phyloP scores from a whole-genome alignment of 345 rosid genomes.

The Turnera subulata region DNA sequence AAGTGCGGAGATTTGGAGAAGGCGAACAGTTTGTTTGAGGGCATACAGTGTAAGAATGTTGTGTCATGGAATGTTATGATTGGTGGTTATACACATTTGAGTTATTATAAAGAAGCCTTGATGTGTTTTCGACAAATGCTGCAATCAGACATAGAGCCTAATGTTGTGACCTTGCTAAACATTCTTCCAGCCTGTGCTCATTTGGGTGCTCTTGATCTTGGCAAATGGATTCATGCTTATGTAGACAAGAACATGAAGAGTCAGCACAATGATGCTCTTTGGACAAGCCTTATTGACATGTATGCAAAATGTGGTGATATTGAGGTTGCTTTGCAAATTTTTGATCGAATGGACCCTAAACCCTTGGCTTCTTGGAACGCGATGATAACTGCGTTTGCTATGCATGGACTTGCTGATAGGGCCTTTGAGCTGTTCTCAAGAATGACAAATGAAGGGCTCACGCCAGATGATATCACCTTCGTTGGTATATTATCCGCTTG shows the following conservation, averaged over 20 bases:
- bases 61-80: conserved; percentile 28
- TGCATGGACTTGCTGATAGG: conserved; percentile 17
- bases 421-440: conserved; percentile 33
- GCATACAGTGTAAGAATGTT: conserved; percentile 13
- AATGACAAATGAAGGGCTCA: conserved; percentile 44
- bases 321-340: conserved; percentile 15
- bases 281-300: conserved; percentile 28
- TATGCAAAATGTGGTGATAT: conserved; percentile 25
- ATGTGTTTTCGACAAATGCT: conserved; percentile 16
- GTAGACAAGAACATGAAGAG: conserved; percentile 11
- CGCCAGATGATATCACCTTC: conserved; percentile 67
- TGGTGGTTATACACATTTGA: conserved; percentile 17
- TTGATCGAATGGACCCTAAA: conserved; percentile 11
- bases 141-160: conserved; percentile 20
- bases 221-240: conserved; percentile 24
- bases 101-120: conserved; percentile 16
- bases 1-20: conserved; percentile 42
- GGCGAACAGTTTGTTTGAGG: conserved; percentile 17
- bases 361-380: conserved; percentile 26
- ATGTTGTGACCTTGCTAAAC: conserved; percentile 23
- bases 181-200: conserved; percentile 23
- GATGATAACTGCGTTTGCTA: conserved; percentile 24
- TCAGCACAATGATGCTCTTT: conserved; percentile 6
- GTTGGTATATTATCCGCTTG: conserved; percentile 72
- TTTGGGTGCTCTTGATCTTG: conserved; percentile 20